Conservation (phyloP, 768 basidiomycete genomes). For the Leccinum imitatum region DNA sequence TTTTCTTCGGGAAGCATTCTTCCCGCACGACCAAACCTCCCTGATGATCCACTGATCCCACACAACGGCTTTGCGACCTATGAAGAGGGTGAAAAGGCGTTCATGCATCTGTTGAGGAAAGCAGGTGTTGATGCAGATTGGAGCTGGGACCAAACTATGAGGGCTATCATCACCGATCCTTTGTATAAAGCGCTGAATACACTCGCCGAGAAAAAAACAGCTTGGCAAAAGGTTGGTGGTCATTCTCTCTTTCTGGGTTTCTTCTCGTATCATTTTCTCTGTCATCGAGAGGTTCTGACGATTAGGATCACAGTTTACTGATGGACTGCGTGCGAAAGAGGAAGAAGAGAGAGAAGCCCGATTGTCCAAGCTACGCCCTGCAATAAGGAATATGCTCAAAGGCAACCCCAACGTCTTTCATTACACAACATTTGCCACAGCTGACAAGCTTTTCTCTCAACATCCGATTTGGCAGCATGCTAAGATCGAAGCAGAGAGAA, state of each 20-base stretch:
- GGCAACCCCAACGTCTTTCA: constrained; percentile 87
- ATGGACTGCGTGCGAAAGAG: constrained; percentile 74
- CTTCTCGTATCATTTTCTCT: neutral
- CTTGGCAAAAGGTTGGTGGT: constrained; percentile 82
- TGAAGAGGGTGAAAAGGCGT: constrained; percentile 93
- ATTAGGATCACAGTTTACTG: constrained; percentile 54
- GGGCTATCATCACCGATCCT: constrained; percentile 97
- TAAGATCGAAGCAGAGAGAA: constrained; percentile 81
- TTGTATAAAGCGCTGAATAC: constrained; percentile 92
- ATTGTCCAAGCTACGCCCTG: constrained; percentile 82
- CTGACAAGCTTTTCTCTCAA: constrained; percentile 80
- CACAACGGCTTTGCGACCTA: constrained; percentile 84
- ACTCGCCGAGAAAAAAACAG: constrained; percentile 90
- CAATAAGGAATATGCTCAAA: constrained; percentile 80
- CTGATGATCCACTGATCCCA: constrained; percentile 86
- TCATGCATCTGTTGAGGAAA: constrained; percentile 84
- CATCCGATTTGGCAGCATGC: constrained; percentile 93
- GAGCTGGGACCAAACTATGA: constrained; percentile 99
- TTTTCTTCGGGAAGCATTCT: constrained; percentile 58
- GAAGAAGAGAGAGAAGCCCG: constrained; percentile 84
- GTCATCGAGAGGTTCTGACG: constrained; percentile 8
- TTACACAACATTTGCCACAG: constrained; percentile 88
- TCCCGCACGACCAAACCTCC: constrained; percentile 75
- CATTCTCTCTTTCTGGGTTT: neutral
- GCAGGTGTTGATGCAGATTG: constrained; percentile 88